A percentile compares a stretch with the other conserved stretches of the same genome.
phyloP scores from a whole-genome alignment of 2,329 filamentous ascomycete species.

The Aspergillus fischeri region DNA sequence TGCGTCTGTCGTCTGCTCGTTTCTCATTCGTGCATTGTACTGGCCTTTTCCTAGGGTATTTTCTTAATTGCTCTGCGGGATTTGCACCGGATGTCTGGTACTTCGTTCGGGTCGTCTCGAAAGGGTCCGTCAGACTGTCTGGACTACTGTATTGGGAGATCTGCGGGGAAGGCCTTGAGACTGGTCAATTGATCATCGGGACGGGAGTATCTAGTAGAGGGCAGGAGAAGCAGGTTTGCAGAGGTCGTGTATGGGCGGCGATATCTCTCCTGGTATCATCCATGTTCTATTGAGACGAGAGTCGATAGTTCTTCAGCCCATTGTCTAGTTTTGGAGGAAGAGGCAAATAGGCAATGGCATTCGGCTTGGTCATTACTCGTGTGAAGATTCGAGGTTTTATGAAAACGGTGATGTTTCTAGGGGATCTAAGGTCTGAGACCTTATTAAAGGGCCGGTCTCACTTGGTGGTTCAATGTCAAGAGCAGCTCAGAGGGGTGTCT shows the following conservation, averaged over 20 bases:
- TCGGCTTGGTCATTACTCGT: conserved; percentile 2
- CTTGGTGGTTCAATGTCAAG: neutral
- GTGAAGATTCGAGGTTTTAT: conserved; percentile 4
- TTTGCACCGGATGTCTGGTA: neutral
- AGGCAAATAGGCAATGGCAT: conserved; percentile 1
- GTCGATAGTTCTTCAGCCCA: conserved; percentile 4
- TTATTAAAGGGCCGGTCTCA: conserved; percentile 7
- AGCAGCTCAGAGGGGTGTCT: neutral
- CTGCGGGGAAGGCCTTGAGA: conserved; percentile 3
- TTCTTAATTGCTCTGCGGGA: neutral
- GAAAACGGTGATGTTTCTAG: conserved; percentile 5
- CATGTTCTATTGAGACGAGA: conserved; percentile 7
- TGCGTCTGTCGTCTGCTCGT: neutral
- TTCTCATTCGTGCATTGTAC: neutral
- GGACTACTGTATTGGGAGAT: neutral
- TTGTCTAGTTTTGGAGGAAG: conserved; percentile 5
- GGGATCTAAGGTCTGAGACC: conserved; percentile 1
- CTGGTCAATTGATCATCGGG: conserved; percentile 13
- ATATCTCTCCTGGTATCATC: conserved; percentile 6
- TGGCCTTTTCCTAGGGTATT: neutral
- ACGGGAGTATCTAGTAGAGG: conserved; percentile 1
- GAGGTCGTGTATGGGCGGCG: neutral
- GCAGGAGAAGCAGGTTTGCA: conserved; percentile 4
- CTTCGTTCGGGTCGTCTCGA: neutral
- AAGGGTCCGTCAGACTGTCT: neutral